A percentile compares a stretch with the other conserved stretches of the same genome.
Evolutionary conservation across 1,139 yeast species (phyloP).

Genomic region (Suhomyces yuchorum): DNA sequence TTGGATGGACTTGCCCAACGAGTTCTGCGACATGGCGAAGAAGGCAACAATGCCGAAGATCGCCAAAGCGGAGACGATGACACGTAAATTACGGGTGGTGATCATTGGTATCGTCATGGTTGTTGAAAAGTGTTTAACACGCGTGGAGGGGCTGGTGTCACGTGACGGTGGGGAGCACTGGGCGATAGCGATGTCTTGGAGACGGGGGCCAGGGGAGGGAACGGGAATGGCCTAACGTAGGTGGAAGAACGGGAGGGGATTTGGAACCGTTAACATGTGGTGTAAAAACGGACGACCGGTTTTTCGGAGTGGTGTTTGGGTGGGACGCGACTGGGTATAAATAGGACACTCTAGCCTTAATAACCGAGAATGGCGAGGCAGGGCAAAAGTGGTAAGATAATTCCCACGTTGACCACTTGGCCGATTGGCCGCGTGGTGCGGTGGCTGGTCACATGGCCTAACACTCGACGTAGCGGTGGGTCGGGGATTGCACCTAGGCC

Average conservation of each 20-base stretch:
- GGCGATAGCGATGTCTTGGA: no score
- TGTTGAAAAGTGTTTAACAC: conserved; percentile 7
- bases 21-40: conserved; percentile 36
- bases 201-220: neutral
- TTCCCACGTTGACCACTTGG: no score
- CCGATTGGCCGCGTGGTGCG: no score
- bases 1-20: conserved; percentile 30
- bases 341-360: neutral
- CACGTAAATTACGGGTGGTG: conserved; percentile 41
- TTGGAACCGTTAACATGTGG: neutral
- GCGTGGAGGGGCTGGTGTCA: conserved; percentile 6
- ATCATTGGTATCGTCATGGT: conserved; percentile 24
- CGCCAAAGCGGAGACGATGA: conserved; percentile 37
- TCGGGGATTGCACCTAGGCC: no score
- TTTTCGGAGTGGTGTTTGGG: neutral
- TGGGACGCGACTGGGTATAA: neutral
- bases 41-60: conserved; percentile 39
- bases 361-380: neutral
- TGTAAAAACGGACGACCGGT: neutral
- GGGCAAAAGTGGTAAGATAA: neutral
- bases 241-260: neutral
- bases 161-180: neutral
- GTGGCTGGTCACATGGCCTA: no score
- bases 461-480: no score
- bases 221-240: no score